Evolutionary conservation across 306 rosid species (phyloP), one percentile per base, ranked within the genome.

Genomic region (Hippophae tibetana): DNA sequence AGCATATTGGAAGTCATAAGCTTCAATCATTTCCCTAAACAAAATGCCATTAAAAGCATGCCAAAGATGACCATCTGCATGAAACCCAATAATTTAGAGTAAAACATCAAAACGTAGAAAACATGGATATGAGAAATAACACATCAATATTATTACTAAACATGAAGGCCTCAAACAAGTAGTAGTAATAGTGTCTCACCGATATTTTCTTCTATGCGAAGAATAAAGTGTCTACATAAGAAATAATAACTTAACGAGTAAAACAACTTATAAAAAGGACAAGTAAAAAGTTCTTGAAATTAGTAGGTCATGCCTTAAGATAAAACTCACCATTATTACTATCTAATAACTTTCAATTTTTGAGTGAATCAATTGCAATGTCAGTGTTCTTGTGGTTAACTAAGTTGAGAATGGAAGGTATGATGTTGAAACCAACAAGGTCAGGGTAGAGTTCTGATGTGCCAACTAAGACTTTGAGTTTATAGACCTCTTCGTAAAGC

Each of bases 1-100:
- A 67, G 99, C 93, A 52, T 96, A 96, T 82, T 92, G 96, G 73
- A 92, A 92, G 70, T 92, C 96, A 80, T 92, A 92, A 48, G 99
- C 99, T 75, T 88, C 95, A 43, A 93, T 84, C 72, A 96, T 82
- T 78, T 87, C 99, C 63, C 96, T 84, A 75, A 92, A 92, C 63
- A 96, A 96, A 54, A 88, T 2, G 63, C 99, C 99, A 73, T 88
- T 85, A 72, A 92, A 92, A 67, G 99, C 99, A 76, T 92, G 95
- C 42, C 99, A 82, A 70, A 76, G 90, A 52, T 86, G 94, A 57
- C 99, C 99, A 69, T 51, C 99, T 92, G 78, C 76, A 58, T 38
- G 38, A 55, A 61, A 14, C 12, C 53, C 53, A 46, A 6, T 9
- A 11, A 7, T 23, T 8, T 5, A 49, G 53, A 8, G n/a, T 6